Evolutionary conservation across 2,329 filamentous ascomycete genomes (phyloP).

Genomic region (Fusarium sp.): DNA sequence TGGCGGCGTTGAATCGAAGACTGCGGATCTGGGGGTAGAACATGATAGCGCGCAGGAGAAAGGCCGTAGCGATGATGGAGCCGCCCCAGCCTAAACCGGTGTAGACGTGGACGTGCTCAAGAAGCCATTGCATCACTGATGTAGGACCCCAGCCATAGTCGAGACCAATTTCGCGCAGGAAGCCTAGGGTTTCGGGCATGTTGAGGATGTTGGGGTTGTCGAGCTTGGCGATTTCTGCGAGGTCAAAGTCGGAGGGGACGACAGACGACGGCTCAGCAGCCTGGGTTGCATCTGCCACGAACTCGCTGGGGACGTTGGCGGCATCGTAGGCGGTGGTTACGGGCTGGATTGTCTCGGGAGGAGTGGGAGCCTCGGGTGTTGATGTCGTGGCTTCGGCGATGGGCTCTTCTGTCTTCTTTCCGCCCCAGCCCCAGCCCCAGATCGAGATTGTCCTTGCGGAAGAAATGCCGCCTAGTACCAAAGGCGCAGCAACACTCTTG

Average conservation of each 20-base stretch:
- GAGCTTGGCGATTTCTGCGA: conserved; percentile 48
- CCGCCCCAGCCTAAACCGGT: conserved; percentile 83
- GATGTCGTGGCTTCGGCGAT: conserved; percentile 33
- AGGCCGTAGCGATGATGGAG: conserved; percentile 71
- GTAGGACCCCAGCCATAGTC: conserved; percentile 89
- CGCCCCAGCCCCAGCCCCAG: conserved; percentile 45
- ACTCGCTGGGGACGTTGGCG: conserved; percentile 34
- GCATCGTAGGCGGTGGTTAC: conserved; percentile 19
- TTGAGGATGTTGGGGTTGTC: conserved; percentile 59
- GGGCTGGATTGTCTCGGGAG: conserved; percentile 27
- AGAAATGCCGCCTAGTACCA: conserved; percentile 46
- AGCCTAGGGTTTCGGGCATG: conserved; percentile 81
- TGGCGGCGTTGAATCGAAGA: conserved; percentile 58
- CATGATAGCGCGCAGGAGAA: conserved; percentile 70
- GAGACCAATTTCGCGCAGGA: conserved; percentile 81
- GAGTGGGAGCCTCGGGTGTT: conserved; percentile 29
- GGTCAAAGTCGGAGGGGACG: conserved; percentile 47
- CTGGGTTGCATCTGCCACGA: conserved; percentile 27
- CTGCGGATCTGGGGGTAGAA: conserved; percentile 65
- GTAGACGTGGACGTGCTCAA: conserved; percentile 86
- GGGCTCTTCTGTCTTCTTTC: conserved; percentile 41
- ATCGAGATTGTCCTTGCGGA: conserved; percentile 48
- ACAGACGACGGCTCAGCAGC: conserved; percentile 35
- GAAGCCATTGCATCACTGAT: conserved; percentile 72
- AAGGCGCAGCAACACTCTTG: conserved; percentile 39